Conservation (phyloP, 1,139 yeast genomes). For the Candida tropicalis region DNA sequence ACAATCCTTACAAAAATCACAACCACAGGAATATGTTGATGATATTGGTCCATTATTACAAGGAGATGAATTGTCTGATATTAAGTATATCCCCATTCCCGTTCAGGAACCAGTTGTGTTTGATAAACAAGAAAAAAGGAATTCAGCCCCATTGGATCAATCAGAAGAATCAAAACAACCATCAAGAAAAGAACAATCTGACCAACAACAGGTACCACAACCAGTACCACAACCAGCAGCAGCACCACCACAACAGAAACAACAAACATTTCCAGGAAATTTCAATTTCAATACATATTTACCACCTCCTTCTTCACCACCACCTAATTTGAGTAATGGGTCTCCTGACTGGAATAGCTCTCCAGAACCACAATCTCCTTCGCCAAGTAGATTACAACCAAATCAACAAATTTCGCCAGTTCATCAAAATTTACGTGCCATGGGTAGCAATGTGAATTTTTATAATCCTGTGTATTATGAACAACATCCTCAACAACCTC, state of each 20-base stretch:
- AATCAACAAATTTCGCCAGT: conserved; percentile 28
- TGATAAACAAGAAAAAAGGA: conserved; percentile 5
- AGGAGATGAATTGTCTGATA: conserved; percentile 10
- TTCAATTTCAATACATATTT: conserved; percentile 27
- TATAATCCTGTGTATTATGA: conserved; percentile 44
- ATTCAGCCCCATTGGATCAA: conserved; percentile 7
- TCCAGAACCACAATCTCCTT: conserved; percentile 46
- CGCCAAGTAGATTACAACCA: conserved; percentile 24
- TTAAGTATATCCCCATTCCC: conserved; percentile 46
- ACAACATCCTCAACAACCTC: background rate
- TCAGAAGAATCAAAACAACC: conserved; percentile 5
- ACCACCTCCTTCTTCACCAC: conserved; percentile 51
- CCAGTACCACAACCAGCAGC: conserved; percentile 13
- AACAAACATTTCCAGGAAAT: conserved; percentile 6
- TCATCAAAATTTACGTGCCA: conserved; percentile 21
- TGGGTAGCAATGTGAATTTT: conserved; percentile 24
- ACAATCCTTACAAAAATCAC: conserved; percentile 36
- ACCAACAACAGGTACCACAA: conserved; percentile 12
- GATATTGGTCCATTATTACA: conserved; percentile 43
- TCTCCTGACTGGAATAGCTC: conserved; percentile 44
- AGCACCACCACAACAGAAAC: conserved; percentile 13
- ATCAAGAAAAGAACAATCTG: conserved; percentile 10
- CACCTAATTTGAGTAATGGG: conserved; percentile 38
- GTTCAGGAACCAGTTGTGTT: conserved; percentile 36
- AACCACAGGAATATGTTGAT: conserved; percentile 34